phyloP scores from a whole-genome alignment of 495 filamentous ascomycete species.

The Trichoderma asperelloides region DNA sequence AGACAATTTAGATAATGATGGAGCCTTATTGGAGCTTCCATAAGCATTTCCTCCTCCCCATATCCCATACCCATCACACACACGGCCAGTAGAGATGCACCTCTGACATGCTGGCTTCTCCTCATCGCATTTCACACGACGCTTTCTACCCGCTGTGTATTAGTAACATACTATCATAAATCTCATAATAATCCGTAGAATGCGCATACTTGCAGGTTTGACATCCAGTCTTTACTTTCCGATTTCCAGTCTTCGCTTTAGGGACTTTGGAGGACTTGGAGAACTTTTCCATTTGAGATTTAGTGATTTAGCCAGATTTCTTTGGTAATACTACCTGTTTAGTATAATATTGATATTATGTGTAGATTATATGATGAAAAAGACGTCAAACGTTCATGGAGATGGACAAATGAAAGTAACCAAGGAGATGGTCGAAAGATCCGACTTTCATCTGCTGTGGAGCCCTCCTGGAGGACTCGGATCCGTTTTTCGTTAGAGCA shows the following conservation, averaged over 20 bases:
- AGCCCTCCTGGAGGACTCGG: background rate
- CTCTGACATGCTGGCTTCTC: constrained; percentile 41
- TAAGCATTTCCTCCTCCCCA: constrained; percentile 37
- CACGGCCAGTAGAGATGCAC: constrained; percentile 46
- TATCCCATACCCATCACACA: constrained; percentile 50
- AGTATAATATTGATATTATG: background rate
- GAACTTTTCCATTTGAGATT: background rate
- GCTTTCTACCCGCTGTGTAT: constrained; percentile 19
- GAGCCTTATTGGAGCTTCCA: constrained; percentile 10
- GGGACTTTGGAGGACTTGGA: background rate
- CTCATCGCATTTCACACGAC: constrained; percentile 53
- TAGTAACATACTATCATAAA: background rate
- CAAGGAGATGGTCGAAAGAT: background rate
- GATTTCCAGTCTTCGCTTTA: background rate
- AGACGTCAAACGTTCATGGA: background rate
- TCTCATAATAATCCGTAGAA: background rate
- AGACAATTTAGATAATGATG: constrained; percentile 10
- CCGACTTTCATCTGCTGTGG: background rate
- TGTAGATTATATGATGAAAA: background rate
- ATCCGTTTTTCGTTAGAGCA: background rate
- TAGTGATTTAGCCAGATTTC: background rate
- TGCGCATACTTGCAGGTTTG: constrained; percentile 44
- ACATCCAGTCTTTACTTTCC: constrained; percentile 42
- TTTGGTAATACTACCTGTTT: background rate
- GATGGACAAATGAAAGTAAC: background rate